Evolutionary conservation across 306 rosid species (phyloP).

Genomic region (Vicia faba): DNA sequence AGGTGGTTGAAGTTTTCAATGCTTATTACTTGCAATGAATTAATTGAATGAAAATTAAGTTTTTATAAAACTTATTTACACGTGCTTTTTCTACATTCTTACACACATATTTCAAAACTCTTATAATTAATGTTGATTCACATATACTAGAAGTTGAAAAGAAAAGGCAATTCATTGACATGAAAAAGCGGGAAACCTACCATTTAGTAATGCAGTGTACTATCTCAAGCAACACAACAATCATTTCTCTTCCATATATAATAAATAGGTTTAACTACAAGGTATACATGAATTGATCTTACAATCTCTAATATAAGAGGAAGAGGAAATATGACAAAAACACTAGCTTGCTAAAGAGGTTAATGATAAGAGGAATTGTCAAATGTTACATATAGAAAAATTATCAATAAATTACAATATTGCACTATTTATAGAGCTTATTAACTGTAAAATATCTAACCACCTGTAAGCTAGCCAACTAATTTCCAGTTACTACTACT

Average conservation of each 20-base stretch:
- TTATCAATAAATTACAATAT: not conserved
- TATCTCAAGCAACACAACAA: conserved; percentile 13
- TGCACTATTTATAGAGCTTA: conserved; percentile 3
- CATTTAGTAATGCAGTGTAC: conserved; percentile 7
- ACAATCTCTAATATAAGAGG: too few relatives aligned
- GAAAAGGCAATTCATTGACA: not conserved
- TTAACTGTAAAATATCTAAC: not conserved
- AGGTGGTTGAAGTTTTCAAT: not conserved
- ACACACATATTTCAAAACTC: too few relatives aligned
- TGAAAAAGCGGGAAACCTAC: not conserved
- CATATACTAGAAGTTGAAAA: too few relatives aligned
- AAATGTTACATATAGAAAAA: not conserved
- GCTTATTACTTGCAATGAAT: conserved; percentile 14
- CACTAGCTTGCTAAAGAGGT: not conserved
- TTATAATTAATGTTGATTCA: too few relatives aligned
- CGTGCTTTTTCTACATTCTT: too few relatives aligned
- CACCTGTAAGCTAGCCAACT: not conserved
- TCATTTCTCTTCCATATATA: not conserved
- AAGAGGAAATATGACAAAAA: too few relatives aligned
- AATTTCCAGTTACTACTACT: not conserved
- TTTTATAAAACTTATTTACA: too few relatives aligned
- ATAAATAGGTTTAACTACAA: too few relatives aligned
- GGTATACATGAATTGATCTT: too few relatives aligned
- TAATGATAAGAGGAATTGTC: not conserved
- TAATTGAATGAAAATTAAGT: not conserved